Percentiles rank a stretch among this genome's conserved stretches.
Conservation (phyloP, 306 rosid species). For the Mimosa pudica region DNA sequence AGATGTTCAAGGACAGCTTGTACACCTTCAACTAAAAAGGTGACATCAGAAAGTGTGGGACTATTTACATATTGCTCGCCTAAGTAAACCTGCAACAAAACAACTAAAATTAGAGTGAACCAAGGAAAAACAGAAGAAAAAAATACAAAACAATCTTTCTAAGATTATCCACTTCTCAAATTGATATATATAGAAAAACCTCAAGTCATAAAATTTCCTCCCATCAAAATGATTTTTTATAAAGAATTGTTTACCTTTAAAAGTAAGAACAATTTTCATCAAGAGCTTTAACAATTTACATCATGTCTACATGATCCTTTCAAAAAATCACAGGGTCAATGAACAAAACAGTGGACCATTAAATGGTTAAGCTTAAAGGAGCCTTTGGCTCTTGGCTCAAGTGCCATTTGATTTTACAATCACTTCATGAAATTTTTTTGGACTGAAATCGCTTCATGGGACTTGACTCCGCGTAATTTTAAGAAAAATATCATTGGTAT, state of each 20-base stretch:
- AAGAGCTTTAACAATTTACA: background rate
- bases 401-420: background rate
- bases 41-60: slow-evolving; percentile 74
- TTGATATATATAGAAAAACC: background rate
- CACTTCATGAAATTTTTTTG: background rate
- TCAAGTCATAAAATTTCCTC: background rate
- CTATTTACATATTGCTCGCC: slow-evolving; percentile 85
- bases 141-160: background rate
- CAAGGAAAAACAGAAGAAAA: background rate
- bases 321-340: background rate
- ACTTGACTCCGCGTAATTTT: background rate
- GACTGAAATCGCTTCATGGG: background rate
- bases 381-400: background rate
- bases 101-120: background rate
- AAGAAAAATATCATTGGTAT: background rate
- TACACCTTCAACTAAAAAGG: slow-evolving; percentile 88
- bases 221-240: background rate
- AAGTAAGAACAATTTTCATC: background rate
- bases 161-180: background rate
- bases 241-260: background rate
- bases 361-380: background rate
- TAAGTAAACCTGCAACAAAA: slow-evolving; percentile 64
- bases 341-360: background rate
- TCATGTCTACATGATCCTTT: background rate
- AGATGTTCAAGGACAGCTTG: background rate